Conservation (phyloP, 306 rosid genomes). For the Trifolium repens region DNA sequence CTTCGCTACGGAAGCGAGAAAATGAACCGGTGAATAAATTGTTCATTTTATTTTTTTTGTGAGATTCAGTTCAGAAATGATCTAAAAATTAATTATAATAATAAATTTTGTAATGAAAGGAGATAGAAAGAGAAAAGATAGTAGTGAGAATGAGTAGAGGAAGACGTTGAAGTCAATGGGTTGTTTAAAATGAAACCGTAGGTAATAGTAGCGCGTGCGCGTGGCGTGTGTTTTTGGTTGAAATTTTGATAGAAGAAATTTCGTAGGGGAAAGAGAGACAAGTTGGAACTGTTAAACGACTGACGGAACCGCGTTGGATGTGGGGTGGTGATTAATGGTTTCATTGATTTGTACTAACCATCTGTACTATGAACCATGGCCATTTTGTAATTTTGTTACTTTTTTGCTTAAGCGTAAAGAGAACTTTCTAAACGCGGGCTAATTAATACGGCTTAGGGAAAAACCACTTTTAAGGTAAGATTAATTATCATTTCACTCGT, state of each 20-base stretch:
- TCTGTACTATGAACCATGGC: too few species aligned
- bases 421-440: background rate
- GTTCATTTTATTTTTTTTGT: conserved; percentile 58
- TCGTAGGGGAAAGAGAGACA: too few species aligned
- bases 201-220: conserved; percentile 11
- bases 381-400: too few species aligned
- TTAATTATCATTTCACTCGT: too few species aligned
- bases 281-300: too few species aligned
- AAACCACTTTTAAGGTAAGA: conserved; percentile 21
- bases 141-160: background rate
- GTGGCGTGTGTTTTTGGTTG: background rate
- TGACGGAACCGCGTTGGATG: too few species aligned
- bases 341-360: too few species aligned
- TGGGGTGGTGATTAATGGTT: too few species aligned
- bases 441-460: background rate
- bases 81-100: background rate
- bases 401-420: conserved; percentile 22
- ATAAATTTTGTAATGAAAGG: background rate
- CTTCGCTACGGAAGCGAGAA: conserved; percentile 68
- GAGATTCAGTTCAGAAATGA: background rate
- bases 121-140: background rate
- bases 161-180: conserved; percentile 1
- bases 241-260: too few species aligned
- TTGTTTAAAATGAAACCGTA: background rate
- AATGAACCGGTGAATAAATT: conserved; percentile 82